A percentile compares a stretch with the other conserved stretches of the same genome.
phyloP scores from a whole-genome alignment of 2,329 filamentous ascomycete genomes.

The Talaromyces verruculosus region DNA sequence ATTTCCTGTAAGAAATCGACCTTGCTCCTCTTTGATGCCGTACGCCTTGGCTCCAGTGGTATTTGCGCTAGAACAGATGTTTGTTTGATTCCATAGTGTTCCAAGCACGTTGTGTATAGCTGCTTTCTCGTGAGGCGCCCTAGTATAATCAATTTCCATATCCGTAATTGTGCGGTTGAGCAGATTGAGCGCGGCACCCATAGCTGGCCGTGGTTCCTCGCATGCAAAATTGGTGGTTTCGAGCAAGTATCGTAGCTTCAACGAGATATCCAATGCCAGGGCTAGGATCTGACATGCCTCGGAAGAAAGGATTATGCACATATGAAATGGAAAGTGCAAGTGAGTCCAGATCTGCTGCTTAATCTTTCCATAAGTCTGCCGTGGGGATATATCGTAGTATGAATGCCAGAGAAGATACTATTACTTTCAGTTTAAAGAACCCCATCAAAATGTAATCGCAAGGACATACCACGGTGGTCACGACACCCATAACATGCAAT shows the following conservation, averaged over 20 bases:
- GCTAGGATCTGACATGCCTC: slow-evolving; percentile 62
- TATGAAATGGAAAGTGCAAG: slow-evolving; percentile 63
- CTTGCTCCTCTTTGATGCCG: slow-evolving; percentile 30
- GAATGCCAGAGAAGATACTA: slow-evolving; percentile 62
- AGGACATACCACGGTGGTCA: slow-evolving; percentile 36
- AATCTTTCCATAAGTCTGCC: slow-evolving; percentile 51
- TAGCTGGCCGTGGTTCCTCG: slow-evolving; percentile 35
- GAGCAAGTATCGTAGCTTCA: slow-evolving; percentile 44
- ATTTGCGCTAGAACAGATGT: slow-evolving; percentile 31
- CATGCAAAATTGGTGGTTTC: slow-evolving; percentile 43
- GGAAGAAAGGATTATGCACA: slow-evolving; percentile 62
- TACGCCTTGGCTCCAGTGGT: slow-evolving; percentile 23
- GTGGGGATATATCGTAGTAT: slow-evolving; percentile 59
- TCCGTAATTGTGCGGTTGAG: slow-evolving; percentile 41
- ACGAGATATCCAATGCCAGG: slow-evolving; percentile 46
- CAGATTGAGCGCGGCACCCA: slow-evolving; percentile 31
- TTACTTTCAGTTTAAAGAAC: background rate
- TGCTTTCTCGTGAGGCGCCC: slow-evolving; percentile 33
- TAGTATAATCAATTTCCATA: slow-evolving; percentile 43
- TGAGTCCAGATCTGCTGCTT: slow-evolving; percentile 57
- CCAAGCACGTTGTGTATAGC: slow-evolving; percentile 36
- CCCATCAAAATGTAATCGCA: background rate
- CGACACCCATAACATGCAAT: slow-evolving; percentile 41
- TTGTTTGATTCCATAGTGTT: slow-evolving; percentile 30
- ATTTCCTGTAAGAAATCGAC: slow-evolving; percentile 40